Conservation (phyloP, 306 rosid genomes). For the Myrica gale region DNA sequence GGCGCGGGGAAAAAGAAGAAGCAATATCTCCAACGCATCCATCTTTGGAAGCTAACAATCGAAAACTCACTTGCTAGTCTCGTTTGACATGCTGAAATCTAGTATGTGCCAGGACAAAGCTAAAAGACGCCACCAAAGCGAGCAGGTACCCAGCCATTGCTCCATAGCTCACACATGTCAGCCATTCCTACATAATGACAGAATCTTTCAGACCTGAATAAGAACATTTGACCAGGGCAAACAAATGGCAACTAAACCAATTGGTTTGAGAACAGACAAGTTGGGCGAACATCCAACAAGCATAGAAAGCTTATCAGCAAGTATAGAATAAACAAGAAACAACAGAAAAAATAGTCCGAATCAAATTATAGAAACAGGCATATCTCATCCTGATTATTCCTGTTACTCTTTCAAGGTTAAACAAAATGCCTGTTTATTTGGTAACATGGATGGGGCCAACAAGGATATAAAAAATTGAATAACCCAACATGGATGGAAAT, state of each 20-base stretch:
- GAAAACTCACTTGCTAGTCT: slow-evolving; percentile 37
- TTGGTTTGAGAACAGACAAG: background rate
- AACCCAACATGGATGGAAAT: background rate
- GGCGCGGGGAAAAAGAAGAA: background rate
- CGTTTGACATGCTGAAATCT: slow-evolving; percentile 50
- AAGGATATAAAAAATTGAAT: background rate
- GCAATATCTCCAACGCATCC: background rate
- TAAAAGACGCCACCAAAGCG: slow-evolving; percentile 53
- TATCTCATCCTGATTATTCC: too few relatives aligned
- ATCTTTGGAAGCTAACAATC: background rate
- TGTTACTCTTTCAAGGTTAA: too few relatives aligned
- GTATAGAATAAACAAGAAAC: background rate
- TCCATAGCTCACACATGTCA: slow-evolving; percentile 84
- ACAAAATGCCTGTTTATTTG: too few relatives aligned
- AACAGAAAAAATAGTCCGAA: background rate
- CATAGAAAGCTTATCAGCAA: background rate
- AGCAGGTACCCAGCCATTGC: slow-evolving; percentile 58
- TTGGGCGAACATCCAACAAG: background rate
- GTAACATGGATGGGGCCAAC: too few relatives aligned
- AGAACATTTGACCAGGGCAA: background rate
- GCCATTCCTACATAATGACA: slow-evolving; percentile 74
- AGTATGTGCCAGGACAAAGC: slow-evolving; percentile 32
- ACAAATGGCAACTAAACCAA: background rate
- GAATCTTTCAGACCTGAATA: slow-evolving; percentile 15
- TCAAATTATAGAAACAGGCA: too few relatives aligned